Base-by-base conservation (phyloP, 495 filamentous ascomycete species). In the Talaromyces stipitatus region DNA sequence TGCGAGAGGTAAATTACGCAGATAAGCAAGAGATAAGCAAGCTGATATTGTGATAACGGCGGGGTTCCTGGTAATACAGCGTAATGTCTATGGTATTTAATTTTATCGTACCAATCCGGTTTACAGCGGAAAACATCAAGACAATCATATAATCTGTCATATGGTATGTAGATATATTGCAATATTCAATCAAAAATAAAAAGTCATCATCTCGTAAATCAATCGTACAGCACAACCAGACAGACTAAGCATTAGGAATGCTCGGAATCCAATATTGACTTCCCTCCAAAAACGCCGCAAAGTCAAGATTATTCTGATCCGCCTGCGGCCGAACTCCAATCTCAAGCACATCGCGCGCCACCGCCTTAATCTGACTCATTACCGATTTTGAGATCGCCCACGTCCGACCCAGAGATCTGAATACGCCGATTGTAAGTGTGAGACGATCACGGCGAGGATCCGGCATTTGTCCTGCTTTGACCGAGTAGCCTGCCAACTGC, bases 331-430 rank as follows among this genome's bases (percentile, higher is more conserved):
- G 72, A 7, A 78, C 59, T 2, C 75, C 75, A 24, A 78, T 55
- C 24, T 74, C 71, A 63, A 78, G 69, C 28, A 78, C 75, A 58
- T 78, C 75, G 14, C 75, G 71, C 6, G 75, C 66, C 14, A 78
- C 75, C 3, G 75, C 75, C 53, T 76, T 78, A 27, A 96, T 88
- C 68, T 94, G 89, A 16, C 77, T 76, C 68, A 90, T 82, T 9
- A 90, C 87, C 8, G 75, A 81, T 29, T 78, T 78, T 4, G 90
- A 90, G 22, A 90, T 85, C 32, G 86, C 83, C 91, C 91, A 96
- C 5, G 89, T 84, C 36, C 78, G 74, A 56, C 79, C 84, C 4
- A 95, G 70, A 4, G 82, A 82, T 64, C 86, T 88, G 60, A 96
- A 83, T 3, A 87, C 89, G 29, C 91, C 91, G 45, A 91, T 89